A percentile compares a stretch with the other conserved stretches of the same genome.
Evolutionary conservation across 2,329 filamentous ascomycete species (phyloP).

Genomic region (Aspergillus sp.): DNA sequence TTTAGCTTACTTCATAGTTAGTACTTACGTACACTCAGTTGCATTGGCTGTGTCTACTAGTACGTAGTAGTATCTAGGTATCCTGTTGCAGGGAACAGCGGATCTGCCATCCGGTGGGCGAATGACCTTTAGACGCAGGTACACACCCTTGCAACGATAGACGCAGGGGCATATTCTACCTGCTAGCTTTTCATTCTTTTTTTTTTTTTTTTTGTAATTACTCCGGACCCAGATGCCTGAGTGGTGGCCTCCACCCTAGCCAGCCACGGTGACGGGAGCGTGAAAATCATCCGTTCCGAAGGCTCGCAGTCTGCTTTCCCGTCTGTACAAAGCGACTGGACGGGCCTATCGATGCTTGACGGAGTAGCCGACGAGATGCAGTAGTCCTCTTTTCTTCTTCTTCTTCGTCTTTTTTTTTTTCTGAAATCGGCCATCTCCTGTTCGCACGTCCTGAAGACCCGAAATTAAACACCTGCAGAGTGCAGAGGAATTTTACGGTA

Average conservation of each 20-base stretch:
- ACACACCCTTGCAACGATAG: not conserved
- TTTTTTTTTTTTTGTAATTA: no score
- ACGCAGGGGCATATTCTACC: not conserved
- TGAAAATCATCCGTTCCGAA: constrained; percentile 12
- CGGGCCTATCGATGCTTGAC: constrained; percentile 4
- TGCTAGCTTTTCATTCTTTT: not conserved
- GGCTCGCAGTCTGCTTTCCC: constrained; percentile 1
- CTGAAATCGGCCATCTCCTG: constrained; percentile 3
- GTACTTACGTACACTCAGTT: not conserved
- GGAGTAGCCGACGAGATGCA: constrained; percentile 2
- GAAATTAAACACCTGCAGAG: constrained; percentile 6
- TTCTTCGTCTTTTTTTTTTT: not conserved
- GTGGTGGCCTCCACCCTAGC: constrained; percentile 5
- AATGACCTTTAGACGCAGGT: not conserved
- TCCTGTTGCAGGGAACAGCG: not conserved
- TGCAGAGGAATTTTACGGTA: not conserved
- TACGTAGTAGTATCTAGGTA: not conserved
- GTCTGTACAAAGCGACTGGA: constrained; percentile 11
- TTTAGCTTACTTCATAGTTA: not conserved
- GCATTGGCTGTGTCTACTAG: no score
- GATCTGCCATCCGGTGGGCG: constrained; percentile 1
- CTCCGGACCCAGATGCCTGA: not conserved
- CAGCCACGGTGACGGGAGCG: constrained; percentile 9
- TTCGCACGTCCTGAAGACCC: not conserved
- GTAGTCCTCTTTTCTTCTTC: not conserved